A percentile compares a stretch with the other conserved stretches of the same genome.
phyloP scores from a whole-genome alignment of 1,139 yeast species.

The Lodderomyces elongisporus region DNA sequence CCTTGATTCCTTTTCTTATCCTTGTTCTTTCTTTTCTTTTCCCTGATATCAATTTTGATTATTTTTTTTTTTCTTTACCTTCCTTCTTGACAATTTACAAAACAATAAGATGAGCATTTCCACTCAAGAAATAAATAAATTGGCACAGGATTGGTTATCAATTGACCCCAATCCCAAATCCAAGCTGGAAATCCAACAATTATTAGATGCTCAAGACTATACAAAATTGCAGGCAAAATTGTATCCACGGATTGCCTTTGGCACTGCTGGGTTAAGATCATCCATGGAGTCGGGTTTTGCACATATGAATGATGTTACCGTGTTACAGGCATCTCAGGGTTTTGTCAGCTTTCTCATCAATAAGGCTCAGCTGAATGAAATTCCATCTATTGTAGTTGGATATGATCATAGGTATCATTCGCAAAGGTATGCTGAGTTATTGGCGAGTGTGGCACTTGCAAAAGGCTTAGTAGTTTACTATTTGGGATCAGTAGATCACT shows the following conservation, averaged over 20 bases:
- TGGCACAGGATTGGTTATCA: slow-evolving; percentile 47
- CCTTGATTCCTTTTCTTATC: too few relatives aligned
- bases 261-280: slow-evolving; percentile 89
- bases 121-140: slow-evolving; percentile 18
- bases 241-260: slow-evolving; percentile 66
- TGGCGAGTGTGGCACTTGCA: slow-evolving; percentile 70
- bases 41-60: too few relatives aligned
- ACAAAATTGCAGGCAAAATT: slow-evolving; percentile 48
- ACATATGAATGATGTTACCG: slow-evolving; percentile 85
- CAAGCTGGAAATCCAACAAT: slow-evolving; percentile 46
- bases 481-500: slow-evolving; percentile 37
- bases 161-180: slow-evolving; percentile 51
- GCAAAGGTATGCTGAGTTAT: slow-evolving; percentile 67
- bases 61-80: too few relatives aligned
- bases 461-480: slow-evolving; percentile 66
- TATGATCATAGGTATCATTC: slow-evolving; percentile 90
- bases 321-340: slow-evolving; percentile 91
- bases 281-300: slow-evolving; percentile 87
- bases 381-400: slow-evolving; percentile 63
- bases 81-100: too few relatives aligned
- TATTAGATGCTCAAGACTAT: slow-evolving; percentile 38
- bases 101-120: neutral
- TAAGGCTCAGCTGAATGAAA: slow-evolving; percentile 9
- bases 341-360: slow-evolving; percentile 54
- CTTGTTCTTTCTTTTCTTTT: too few relatives aligned